Evolutionary conservation across 768 basidiomycete species (phyloP).

Genomic region (Mycena belliarum): DNA sequence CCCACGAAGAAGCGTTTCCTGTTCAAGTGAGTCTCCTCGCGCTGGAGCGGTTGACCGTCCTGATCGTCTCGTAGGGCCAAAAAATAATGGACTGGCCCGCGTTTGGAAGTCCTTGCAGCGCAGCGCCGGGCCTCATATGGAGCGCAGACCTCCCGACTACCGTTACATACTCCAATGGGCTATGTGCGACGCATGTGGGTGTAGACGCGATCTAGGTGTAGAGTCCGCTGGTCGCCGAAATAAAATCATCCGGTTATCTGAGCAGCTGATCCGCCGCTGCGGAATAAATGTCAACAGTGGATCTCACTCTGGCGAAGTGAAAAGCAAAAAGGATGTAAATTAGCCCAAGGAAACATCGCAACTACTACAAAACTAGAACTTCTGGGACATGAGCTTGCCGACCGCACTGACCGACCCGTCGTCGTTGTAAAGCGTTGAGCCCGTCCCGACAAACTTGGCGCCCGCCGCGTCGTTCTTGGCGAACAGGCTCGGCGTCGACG

Average conservation of each 20-base stretch:
- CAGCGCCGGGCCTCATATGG: background rate
- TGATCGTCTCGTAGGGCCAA: background rate
- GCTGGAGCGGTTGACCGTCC: too few relatives aligned
- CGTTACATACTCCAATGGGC: background rate
- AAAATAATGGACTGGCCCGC: background rate
- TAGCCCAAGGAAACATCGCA: background rate
- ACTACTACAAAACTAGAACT: background rate
- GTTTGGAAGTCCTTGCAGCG: background rate
- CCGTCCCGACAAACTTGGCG: constrained; percentile 24
- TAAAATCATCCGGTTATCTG: too few relatives aligned
- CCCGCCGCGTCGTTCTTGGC: constrained; percentile 21
- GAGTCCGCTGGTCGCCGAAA: too few relatives aligned
- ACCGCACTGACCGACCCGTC: constrained; percentile 12
- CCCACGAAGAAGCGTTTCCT: constrained; percentile 86
- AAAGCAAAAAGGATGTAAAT: too few relatives aligned
- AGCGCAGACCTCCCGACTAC: background rate
- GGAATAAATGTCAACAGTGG: too few relatives aligned
- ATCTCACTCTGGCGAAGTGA: too few relatives aligned
- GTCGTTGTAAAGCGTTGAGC: constrained; percentile 35
- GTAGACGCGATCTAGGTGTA: background rate
- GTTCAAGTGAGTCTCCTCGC: constrained; percentile 65
- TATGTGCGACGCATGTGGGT: background rate
- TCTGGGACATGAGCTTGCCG: background rate
- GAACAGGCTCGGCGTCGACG: constrained; percentile 31
- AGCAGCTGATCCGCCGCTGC: too few relatives aligned